Evolutionary conservation across 2,329 filamentous ascomycete species (phyloP), one percentile per base, ranked within the genome.

Genomic region (Incumbomyces delicatus): DNA sequence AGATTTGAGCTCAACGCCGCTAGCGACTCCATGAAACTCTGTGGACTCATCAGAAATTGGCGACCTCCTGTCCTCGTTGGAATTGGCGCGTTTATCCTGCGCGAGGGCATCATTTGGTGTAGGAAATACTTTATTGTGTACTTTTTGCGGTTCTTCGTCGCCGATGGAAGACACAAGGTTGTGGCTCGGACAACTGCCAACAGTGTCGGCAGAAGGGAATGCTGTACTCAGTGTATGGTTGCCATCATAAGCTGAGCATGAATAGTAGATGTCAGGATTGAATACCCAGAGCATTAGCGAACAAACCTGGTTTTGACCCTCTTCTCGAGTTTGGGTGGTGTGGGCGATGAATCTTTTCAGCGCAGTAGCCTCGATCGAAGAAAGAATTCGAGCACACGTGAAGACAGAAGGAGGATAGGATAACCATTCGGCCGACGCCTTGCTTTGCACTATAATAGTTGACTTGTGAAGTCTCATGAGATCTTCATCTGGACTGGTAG

Each of bases 231-330:
- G n/a, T 20, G 6, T 27, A 13, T 16, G 14, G 16, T 42, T 42
- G 14, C 40, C 27, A 48, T 14, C 11, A 22, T 44, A 27, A 12
- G 42, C 34, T 14, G 70, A 71, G 8, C 68, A 73, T 1, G 77
- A 77, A 52, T 78, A 75, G 42, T 69, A 68, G 34, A 81, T 66
- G 48, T 78, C 72, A 0, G 76, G 75, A 6, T 78, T 77, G 61
- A 81, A 81, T 45, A 77, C 66, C 78, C 77, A 81, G 22, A 80
- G 34, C 41, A 46, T 35, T 18, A 57, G 48, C 6, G 44, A 29
- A 12, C 6, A 5, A 13, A 17, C 16, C 13, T 10, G 27, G 10
- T 27, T 35, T 18, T 38, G n/a, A 4, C 30, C 36, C 12, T 40
- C 35, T n/a, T 17, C 27, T 3, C 17, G 20, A 7, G 35, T 32